phyloP scores from a whole-genome alignment of 1,284 basidiomycete species.

The Ceratobasidium sp. region DNA sequence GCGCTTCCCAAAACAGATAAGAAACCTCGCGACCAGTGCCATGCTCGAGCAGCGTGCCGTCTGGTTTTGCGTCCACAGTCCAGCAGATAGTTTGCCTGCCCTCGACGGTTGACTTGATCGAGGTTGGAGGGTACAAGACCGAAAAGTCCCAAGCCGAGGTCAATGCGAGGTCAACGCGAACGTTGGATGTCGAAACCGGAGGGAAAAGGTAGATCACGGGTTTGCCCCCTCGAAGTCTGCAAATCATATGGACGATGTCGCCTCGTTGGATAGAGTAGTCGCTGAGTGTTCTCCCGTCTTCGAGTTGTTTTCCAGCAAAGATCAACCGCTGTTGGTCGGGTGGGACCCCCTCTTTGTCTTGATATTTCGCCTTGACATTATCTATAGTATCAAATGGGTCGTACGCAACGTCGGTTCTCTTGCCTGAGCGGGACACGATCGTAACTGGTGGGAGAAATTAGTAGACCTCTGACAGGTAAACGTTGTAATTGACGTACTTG shows the following conservation, averaged over 20 bases:
- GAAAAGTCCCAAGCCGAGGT: slow-evolving; percentile 46
- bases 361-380: slow-evolving; percentile 60
- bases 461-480: no score
- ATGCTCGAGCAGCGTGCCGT: slow-evolving; percentile 47
- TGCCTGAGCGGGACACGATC: no score
- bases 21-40: slow-evolving; percentile 44
- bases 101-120: no score
- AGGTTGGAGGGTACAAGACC: slow-evolving; percentile 44
- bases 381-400: slow-evolving; percentile 63
- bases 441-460: no score
- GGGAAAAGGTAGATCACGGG: no score
- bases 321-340: slow-evolving; percentile 61
- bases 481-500: no score
- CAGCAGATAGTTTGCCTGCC: no score
- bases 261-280: slow-evolving; percentile 42
- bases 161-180: slow-evolving; percentile 44
- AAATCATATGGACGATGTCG: slow-evolving; percentile 1
- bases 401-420: no score
- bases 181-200: slow-evolving; percentile 25
- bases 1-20: slow-evolving; percentile 52
- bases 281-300: slow-evolving; percentile 48
- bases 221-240: slow-evolving; percentile 34
- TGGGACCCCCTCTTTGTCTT: slow-evolving; percentile 51
- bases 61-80: no score
- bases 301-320: slow-evolving; percentile 62